These are phyloP conservation scores for Phytophthora fragariae DNA, from an alignment of 352 stramenopile genomes.

Conservation along the genomic window DNA sequence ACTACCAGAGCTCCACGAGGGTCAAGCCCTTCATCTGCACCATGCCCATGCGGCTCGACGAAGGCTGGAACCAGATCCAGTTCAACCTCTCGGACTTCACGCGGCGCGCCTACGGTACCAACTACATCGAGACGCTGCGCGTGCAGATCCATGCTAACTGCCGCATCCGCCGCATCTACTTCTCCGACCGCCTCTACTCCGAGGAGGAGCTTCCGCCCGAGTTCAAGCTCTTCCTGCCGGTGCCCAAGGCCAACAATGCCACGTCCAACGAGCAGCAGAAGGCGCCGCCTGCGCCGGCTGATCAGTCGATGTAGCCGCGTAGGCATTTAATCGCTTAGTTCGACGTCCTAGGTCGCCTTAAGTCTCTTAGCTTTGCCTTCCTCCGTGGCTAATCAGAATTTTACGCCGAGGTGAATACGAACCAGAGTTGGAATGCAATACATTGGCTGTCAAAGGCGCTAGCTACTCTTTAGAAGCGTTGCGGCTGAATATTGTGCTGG, in stretches of 20 bases:
- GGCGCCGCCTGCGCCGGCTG: slow-evolving; percentile 39
- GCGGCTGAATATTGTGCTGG: slow-evolving; percentile 6
- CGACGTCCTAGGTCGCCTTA: not conserved
- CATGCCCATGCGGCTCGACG: slow-evolving; percentile 98
- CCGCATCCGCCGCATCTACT: slow-evolving; percentile 98
- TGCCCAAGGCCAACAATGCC: slow-evolving; percentile 86
- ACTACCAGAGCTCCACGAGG: slow-evolving; percentile 97
- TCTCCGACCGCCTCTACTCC: slow-evolving; percentile 97
- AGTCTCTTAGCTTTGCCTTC: slow-evolving; percentile 22
- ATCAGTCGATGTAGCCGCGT: slow-evolving; percentile 50
- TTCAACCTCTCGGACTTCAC: slow-evolving; percentile 99
- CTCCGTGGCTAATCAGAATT: not conserved
- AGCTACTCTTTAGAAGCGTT: slow-evolving; percentile 19
- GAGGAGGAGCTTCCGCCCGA: slow-evolving; percentile 97
- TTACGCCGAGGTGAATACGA: not conserved
- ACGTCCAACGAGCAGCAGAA: slow-evolving; percentile 53
- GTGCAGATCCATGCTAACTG: slow-evolving; percentile 99
- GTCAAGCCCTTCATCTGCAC: slow-evolving; percentile 99
- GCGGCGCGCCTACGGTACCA: slow-evolving; percentile 96
- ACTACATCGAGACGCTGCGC: slow-evolving; percentile 97
- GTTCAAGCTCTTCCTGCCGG: slow-evolving; percentile 98
- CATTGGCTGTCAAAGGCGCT: slow-evolving; percentile 16
- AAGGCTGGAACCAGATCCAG: slow-evolving; percentile 99
- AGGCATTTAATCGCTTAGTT: slow-evolving; percentile 8
- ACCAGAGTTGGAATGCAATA: slow-evolving; percentile 19